Evolutionary conservation across 169 alveolate species (phyloP), one percentile per base, ranked within the genome.

Genomic region (Ichthyophthirius multifiliis): DNA sequence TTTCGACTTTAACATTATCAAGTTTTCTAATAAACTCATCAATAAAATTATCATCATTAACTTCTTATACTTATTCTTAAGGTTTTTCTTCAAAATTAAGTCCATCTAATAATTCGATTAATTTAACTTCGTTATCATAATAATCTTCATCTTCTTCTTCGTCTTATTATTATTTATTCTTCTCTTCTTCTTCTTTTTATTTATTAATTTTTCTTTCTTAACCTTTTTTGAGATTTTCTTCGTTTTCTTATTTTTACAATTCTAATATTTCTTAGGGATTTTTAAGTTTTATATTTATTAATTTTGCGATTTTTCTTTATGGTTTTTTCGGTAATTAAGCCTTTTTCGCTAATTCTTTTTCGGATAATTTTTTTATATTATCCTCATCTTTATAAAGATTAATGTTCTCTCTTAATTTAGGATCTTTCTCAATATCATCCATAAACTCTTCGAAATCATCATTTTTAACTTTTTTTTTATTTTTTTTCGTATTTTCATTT

Each of bases 351-450:
- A 74, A n/a, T 44, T 74, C 41, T 13, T 30, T 46, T 15, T 37
- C 48, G 16, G 75, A 18, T 20, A 65, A 31, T 27, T 81, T 71
- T 35, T 48, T 35, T 16, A 81, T 81, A 13, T 41, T 45, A n/a
- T 67, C 81, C 48, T 81, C 76, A 77, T 93, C 93, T 85, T 94
- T 94, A 81, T 91, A 96, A 30, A 96, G 67, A 83, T 90, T 94
- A 23, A 96, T 87, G 31, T 92, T 83, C 37, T 83, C 86, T 83
- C 97, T 84, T 75, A 96, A 78, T 44, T 94, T 97, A 55, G 94
- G 94, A 65, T 94, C 97, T 43, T 89, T 94, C 79, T 94, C 98
- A 32, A 96, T 86, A 75, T 96, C 98, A 55, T 90, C 87, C 87
- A 94, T 74, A 91, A 96, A 96, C 71, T 92, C 95, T 41, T 96